Percentiles rank a stretch among this genome's conserved stretches.
Evolutionary conservation across 345 rosid species (phyloP).

Genomic region (Cardamine resedifolia): DNA sequence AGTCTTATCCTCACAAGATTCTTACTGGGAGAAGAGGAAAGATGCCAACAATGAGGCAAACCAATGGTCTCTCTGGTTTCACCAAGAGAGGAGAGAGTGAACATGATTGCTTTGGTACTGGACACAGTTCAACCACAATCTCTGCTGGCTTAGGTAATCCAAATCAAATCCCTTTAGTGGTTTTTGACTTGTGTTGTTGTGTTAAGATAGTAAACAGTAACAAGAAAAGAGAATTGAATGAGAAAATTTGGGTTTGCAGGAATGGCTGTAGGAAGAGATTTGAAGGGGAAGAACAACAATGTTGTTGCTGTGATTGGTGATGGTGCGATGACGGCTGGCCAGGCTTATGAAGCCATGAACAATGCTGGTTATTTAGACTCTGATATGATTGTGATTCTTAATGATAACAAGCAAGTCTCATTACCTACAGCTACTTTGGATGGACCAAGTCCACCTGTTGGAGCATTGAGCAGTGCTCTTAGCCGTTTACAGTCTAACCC

Average conservation of each 20-base stretch:
- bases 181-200: neutral
- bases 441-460: slow-evolving; percentile 95
- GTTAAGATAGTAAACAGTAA: neutral
- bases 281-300: slow-evolving; percentile 69
- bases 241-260: slow-evolving; percentile 42
- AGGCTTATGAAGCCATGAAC: slow-evolving; percentile 99
- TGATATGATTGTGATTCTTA: slow-evolving; percentile 94
- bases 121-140: slow-evolving; percentile 92
- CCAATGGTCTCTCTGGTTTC: slow-evolving; percentile 86
- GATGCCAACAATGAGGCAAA: slow-evolving; percentile 90
- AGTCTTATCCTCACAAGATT: slow-evolving; percentile 97
- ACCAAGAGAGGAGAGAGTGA: slow-evolving; percentile 91
- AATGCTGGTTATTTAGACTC: slow-evolving; percentile 96
- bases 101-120: slow-evolving; percentile 90
- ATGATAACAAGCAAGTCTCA: slow-evolving; percentile 97
- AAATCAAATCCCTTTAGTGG: neutral
- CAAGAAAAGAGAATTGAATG: neutral
- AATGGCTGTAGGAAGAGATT: slow-evolving; percentile 96
- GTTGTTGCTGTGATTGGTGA: slow-evolving; percentile 91
- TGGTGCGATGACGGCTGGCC: slow-evolving; percentile 99
- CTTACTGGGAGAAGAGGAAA: slow-evolving; percentile 90
- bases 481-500: slow-evolving; percentile 90
- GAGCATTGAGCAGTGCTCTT: slow-evolving; percentile 98
- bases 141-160: slow-evolving; percentile 88
- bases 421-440: slow-evolving; percentile 92